Base-by-base conservation (phyloP, 2,329 filamentous ascomycete species). In the Aspergillus pseudoglaucus region DNA sequence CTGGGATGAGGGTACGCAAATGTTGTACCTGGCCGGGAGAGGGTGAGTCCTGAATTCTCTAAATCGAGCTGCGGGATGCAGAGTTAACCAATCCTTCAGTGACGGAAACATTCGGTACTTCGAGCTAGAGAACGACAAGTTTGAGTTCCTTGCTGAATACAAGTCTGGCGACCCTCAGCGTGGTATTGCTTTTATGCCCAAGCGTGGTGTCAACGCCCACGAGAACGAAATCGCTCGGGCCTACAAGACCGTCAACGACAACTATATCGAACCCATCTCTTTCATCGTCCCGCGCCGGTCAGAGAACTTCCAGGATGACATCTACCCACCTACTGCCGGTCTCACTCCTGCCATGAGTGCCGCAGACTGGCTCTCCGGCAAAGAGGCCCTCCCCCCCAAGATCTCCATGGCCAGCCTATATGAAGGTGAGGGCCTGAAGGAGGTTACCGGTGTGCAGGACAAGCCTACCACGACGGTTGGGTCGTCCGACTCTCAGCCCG, bases 61-160 rank as follows among this genome's bases (percentile, higher is more conserved):
- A 35, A 17, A 35, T 35, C 4, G n/a, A 17, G 33, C 33, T 10
- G 5, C 17, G 17, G 17, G 12, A 18, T 17, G 6, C 22, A 6
- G 17, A 27, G 14, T 30, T 41, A 20, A 17, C 27, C 54, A 63
- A 40, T 61, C 20, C 15, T 42, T 39, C 53, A 93, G 88, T 70
- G 93, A 98, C 66, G 93, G 93, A 63, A 98, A 98, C 72, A 98
- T 98, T 65, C 90, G 93, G 55, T 98, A 98, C 78, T 98, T 88
- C 69, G 93, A 98, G 72, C 95, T 94, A 64, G 88, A 94, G 66
- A 95, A 97, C 72, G 91, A 97, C 78, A 96, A 96, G 72, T 96
- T 98, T 66, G 91, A 98, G 72, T 95, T 88, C 71, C 76, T 98
- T 47, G 94, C 90, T 54, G 91, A 97, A 69, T 93, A 97, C 79